phyloP scores from a whole-genome alignment of 495 filamentous ascomycete species.

The Sphaerosporella brunnea region DNA sequence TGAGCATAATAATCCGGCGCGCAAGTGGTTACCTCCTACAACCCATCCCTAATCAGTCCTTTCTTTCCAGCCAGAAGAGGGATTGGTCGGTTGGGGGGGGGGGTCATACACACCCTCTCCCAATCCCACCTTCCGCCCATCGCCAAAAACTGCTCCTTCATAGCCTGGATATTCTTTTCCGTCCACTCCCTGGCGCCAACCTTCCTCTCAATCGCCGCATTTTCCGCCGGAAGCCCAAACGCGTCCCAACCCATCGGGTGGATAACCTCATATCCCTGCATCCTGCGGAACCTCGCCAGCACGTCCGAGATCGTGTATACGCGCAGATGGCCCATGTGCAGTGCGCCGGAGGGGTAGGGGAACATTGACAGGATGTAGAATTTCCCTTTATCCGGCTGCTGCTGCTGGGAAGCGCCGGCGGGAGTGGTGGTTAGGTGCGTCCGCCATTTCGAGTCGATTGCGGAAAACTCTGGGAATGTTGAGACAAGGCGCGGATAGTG shows the following conservation, averaged over 20 bases:
- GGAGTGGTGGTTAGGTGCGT: constrained; percentile 10
- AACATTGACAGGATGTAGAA: constrained; percentile 84
- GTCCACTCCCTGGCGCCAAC: constrained; percentile 68
- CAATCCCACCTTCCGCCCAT: constrained; percentile 74
- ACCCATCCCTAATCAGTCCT: neutral
- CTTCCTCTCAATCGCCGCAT: constrained; percentile 77
- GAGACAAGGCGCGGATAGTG: neutral
- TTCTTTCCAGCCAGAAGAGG: too few relatives aligned
- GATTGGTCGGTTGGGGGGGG: too few relatives aligned
- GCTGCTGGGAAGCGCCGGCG: neutral
- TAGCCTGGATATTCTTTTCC: constrained; percentile 52
- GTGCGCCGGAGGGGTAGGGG: constrained; percentile 71
- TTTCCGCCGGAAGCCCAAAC: constrained; percentile 79
- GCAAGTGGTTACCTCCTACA: constrained; percentile 67
- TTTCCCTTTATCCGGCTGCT: constrained; percentile 27
- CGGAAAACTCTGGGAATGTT: constrained; percentile 33
- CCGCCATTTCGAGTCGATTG: constrained; percentile 60
- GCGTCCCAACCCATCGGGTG: constrained; percentile 91
- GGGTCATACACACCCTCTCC: constrained; percentile 44
- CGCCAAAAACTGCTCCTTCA: constrained; percentile 60
- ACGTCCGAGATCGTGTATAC: constrained; percentile 87
- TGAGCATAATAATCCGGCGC: constrained; percentile 72
- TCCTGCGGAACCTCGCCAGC: constrained; percentile 54
- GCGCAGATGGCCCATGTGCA: constrained; percentile 79
- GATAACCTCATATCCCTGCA: constrained; percentile 59